phyloP scores from a whole-genome alignment of 441 rosid species.

The Mallotus japonicus region DNA sequence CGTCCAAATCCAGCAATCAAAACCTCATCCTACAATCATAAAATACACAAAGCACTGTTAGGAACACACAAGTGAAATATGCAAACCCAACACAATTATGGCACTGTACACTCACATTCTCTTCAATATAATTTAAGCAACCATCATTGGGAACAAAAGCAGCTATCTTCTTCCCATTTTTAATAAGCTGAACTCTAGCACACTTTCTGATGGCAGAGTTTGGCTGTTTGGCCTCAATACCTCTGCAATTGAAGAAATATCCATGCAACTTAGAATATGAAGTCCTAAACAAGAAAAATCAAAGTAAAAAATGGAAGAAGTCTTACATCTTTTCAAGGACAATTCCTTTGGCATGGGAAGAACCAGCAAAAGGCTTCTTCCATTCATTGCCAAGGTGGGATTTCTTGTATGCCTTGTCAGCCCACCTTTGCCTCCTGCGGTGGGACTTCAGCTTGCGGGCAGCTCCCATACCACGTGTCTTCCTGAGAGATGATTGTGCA shows the following conservation, averaged over 20 bases:
- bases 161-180: slow-evolving; percentile 78
- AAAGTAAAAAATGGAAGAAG: neutral
- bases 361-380: slow-evolving; percentile 75
- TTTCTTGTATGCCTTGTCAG: slow-evolving; percentile 64
- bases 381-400: slow-evolving; percentile 66
- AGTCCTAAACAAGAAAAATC: neutral
- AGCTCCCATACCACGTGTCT: slow-evolving; percentile 74
- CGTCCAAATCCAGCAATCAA: slow-evolving; percentile 85
- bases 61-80: neutral
- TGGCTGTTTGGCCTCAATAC: slow-evolving; percentile 81
- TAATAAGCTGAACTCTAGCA: slow-evolving; percentile 71
- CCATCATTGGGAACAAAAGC: slow-evolving; percentile 77
- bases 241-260: slow-evolving; percentile 34
- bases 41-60: neutral
- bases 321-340: slow-evolving; percentile 71
- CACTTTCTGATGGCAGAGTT: slow-evolving; percentile 77
- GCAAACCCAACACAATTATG: neutral
- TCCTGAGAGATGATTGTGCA: slow-evolving; percentile 31
- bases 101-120: slow-evolving; percentile 44
- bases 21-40: slow-evolving; percentile 58
- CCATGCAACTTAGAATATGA: neutral
- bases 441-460: slow-evolving; percentile 66
- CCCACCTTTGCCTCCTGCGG: slow-evolving; percentile 67
- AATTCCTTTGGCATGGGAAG: slow-evolving; percentile 72
- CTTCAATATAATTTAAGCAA: slow-evolving; percentile 72